Conservation (phyloP, 73 alveolate genomes). For the Paramecium tetraurelia region DNA sequence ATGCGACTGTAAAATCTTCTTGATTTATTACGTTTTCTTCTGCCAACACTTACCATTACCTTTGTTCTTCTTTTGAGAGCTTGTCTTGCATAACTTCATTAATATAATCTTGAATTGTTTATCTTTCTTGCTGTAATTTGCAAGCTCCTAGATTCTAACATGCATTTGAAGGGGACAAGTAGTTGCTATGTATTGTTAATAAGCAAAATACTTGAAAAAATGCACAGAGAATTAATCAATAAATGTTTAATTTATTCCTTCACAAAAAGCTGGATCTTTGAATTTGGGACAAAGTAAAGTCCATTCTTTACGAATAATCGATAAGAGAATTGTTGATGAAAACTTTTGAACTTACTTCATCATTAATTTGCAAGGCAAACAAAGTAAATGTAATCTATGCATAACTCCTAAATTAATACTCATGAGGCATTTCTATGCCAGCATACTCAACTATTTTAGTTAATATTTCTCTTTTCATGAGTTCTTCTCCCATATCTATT, state of each 20-base stretch:
- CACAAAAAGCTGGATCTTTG: constrained; percentile 8
- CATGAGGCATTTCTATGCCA: background rate
- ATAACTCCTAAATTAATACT: background rate
- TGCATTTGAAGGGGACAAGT: background rate
- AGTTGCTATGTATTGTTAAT: background rate
- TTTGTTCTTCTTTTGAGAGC: constrained; percentile 20
- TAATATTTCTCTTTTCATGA: background rate
- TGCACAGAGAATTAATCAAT: background rate
- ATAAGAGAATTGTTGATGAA: background rate
- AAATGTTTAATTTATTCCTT: constrained; percentile 14
- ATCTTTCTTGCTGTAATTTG: background rate
- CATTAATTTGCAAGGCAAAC: background rate
- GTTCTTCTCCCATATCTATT: background rate
- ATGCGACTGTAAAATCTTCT: constrained; percentile 74
- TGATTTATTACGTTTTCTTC: background rate
- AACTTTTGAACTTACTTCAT: background rate
- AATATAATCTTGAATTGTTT: background rate
- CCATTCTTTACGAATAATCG: background rate
- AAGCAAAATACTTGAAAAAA: background rate
- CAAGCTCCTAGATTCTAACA: background rate
- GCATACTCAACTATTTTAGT: background rate
- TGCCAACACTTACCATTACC: constrained; percentile 49
- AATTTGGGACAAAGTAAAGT: background rate
- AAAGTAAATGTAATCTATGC: background rate
- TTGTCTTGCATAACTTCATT: background rate